Evolutionary conservation across 345 rosid species (phyloP), one percentile per base, ranked within the genome.

Genomic region (Eucalyptus virginea): DNA sequence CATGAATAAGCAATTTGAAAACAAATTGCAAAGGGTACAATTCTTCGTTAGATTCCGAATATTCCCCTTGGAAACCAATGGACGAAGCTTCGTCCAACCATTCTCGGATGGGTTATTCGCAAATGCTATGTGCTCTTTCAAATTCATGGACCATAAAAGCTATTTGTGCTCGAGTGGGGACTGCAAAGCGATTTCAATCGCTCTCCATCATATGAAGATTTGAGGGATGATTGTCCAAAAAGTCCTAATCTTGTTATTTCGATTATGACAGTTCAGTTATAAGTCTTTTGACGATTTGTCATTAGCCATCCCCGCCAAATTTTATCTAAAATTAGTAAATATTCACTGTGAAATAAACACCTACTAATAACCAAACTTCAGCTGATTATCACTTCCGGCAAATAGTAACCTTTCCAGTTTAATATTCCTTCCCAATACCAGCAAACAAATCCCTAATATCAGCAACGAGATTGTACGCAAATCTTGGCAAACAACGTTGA

Each of bases 401-500:
- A 62, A 0, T 6, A 62, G 69, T 30, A 13, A 12, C 69, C 69
- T 28, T 62, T 62, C 34, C 34, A 62, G 1, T 28, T 26, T 60
- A 60, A 26, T 52, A 52, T 28, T 28, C 67, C 67, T 60, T 60
- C 8, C 67, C 17, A 28, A 28, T 60, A 28, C 3, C 67, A 26
- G 15, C n/a, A 60, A 60, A 60, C 67, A 12, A 12, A 60, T 60
- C 67, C 16, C 32, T 60, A 12, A 2, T 26, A 28, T 28, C n/a
- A 12, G 8, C n/a, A 60, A 26, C 6, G 67, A 26, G 32, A 28
- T 60, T 26, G 67, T 26, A 1, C 0, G 4, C 32, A 6, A 28
- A 1, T 86, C 34, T 89, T 93, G 95, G 92, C 90, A 87, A 72
- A 92, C 86, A 51, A 90, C 37, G 93, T 92, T 32, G 94, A 94